phyloP scores from a whole-genome alignment of 257 asterid species.

The Nyctanthes arbortristis region DNA sequence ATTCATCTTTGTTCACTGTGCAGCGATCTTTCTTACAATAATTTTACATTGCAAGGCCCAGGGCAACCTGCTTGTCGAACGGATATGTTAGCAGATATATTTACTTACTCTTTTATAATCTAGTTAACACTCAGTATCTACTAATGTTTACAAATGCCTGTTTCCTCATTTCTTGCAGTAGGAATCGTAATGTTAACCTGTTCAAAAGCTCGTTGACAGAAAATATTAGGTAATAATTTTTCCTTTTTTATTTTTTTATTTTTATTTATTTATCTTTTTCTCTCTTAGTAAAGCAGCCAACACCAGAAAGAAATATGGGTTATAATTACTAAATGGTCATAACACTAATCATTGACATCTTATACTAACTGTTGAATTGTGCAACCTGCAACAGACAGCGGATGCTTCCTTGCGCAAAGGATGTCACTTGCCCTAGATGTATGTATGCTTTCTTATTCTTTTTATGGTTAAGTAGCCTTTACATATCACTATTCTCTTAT shows the following conservation, averaged over 20 bases:
- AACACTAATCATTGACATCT: constrained; percentile 3
- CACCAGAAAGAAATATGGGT: constrained; percentile 12
- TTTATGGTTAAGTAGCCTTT: not conserved
- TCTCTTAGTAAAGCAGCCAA: constrained; percentile 1
- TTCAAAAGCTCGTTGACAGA: constrained; percentile 63
- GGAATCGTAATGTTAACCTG: constrained; percentile 68
- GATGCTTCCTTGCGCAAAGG: constrained; percentile 45
- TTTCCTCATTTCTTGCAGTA: constrained; percentile 28
- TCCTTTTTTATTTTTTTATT: constrained; percentile 15
- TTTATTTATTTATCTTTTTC: constrained; percentile 13
- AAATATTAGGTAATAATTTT: constrained; percentile 57
- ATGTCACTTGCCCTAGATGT: constrained; percentile 52
- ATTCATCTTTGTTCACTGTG: constrained; percentile 24
- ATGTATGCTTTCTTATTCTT: constrained; percentile 24
- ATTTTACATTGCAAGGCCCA: constrained; percentile 74
- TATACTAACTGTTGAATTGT: no score
- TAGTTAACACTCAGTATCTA: constrained; percentile 3
- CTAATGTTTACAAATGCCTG: constrained; percentile 10
- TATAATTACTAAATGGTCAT: not conserved
- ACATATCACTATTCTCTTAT: no score
- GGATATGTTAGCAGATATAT: constrained; percentile 47
- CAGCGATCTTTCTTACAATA: constrained; percentile 92
- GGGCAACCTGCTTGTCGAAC: constrained; percentile 65
- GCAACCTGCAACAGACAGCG: constrained; percentile 40
- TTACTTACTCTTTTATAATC: constrained; percentile 5